Percentiles rank a stretch among this genome's conserved stretches.
Evolutionary conservation across 768 basidiomycete species (phyloP).

Genomic region (Suillus variegatus): DNA sequence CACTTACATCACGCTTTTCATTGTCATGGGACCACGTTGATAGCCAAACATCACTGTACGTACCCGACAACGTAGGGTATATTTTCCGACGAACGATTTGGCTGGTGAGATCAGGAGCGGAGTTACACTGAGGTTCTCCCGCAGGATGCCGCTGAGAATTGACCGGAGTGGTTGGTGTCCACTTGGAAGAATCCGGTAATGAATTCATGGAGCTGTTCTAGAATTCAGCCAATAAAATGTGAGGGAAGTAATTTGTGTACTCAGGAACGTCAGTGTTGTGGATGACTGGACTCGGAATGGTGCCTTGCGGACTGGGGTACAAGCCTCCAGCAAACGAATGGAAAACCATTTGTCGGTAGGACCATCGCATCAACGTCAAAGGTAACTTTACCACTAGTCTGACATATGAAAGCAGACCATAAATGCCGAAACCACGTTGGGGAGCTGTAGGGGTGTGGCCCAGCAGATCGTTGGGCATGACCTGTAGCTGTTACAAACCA

Average conservation of each 20-base stretch:
- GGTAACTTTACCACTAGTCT: neutral
- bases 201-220: neutral
- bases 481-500: neutral
- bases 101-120: neutral
- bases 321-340: neutral
- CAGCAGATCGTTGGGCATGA: neutral
- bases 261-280: neutral
- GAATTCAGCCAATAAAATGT: neutral
- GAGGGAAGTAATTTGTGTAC: neutral
- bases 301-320: neutral
- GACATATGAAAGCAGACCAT: neutral
- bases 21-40: neutral
- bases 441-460: neutral
- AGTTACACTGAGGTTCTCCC: neutral
- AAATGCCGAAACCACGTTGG: neutral
- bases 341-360: neutral
- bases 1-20: neutral
- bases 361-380: neutral
- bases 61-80: neutral
- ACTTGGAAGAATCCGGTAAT: neutral
- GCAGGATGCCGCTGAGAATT: neutral
- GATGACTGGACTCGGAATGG: neutral
- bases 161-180: neutral
- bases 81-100: neutral
- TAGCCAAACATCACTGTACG: neutral